These are phyloP conservation scores for Andrographis paniculata DNA, from an alignment of 305 asterid genomes.

Conservation along the genomic window DNA sequence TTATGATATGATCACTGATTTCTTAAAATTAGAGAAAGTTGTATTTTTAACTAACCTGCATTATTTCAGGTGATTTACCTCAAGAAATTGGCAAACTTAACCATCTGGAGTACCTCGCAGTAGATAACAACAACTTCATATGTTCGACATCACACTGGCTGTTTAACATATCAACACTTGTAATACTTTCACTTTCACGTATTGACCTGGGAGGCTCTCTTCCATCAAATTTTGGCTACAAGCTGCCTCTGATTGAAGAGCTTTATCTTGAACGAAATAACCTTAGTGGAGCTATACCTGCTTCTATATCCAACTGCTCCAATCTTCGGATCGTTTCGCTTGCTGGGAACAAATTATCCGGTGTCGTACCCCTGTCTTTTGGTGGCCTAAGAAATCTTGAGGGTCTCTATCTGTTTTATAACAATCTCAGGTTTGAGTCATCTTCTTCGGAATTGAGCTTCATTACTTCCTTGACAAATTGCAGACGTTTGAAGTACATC, in stretches of 20 bases:
- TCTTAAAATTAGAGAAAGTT: too few species aligned
- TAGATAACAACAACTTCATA: too few species aligned
- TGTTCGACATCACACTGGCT: too few species aligned
- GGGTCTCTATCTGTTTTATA: neutral
- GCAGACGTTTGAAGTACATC: neutral
- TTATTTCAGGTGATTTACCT: too few species aligned
- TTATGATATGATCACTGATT: too few species aligned
- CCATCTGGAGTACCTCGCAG: too few species aligned
- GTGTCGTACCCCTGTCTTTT: neutral
- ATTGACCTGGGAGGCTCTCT: too few species aligned
- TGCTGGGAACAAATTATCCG: neutral
- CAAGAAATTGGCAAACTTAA: too few species aligned
- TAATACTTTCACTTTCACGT: too few species aligned
- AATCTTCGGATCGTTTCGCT: neutral
- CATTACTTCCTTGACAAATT: neutral
- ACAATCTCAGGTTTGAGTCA: neutral
- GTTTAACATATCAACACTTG: too few species aligned
- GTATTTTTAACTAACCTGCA: too few species aligned
- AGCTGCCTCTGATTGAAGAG: neutral
- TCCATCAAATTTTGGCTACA: too few species aligned
- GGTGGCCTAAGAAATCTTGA: neutral
- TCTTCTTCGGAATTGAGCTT: neutral
- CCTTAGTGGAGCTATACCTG: neutral
- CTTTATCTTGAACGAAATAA: conserved; percentile 1
- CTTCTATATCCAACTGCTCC: conserved; percentile 9